These are phyloP conservation scores for Avena atlantica DNA, from an alignment of 176 grass and related monocot genomes.

Conservation along the genomic window DNA sequence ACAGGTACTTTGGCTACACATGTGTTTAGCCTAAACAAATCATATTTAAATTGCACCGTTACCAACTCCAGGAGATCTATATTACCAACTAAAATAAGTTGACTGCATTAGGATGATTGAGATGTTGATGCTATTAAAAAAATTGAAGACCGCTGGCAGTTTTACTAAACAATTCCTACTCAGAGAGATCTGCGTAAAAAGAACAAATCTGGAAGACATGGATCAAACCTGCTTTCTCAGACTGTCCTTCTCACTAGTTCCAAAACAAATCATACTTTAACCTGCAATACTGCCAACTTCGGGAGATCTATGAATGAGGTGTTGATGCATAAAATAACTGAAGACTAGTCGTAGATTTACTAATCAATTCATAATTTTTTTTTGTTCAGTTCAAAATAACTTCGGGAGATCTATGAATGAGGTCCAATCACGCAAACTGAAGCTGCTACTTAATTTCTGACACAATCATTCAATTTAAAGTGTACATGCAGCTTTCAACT, in stretches of 20 bases:
- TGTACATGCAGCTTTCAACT: neutral
- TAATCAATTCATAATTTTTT: neutral
- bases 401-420: too few species aligned
- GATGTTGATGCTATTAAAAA: neutral
- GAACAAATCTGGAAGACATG: neutral
- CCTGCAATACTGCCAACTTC: too few species aligned
- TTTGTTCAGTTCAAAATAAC: neutral
- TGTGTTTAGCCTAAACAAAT: constrained; percentile 8
- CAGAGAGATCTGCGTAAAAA: neutral
- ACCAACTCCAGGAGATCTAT: neutral
- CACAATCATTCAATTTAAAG: neutral
- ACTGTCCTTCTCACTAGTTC: neutral
- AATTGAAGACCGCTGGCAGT: neutral
- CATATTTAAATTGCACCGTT: neutral
- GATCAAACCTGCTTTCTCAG: too few species aligned
- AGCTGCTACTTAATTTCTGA: neutral
- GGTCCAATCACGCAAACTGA: neutral
- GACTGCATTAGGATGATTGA: neutral
- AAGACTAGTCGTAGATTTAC: neutral
- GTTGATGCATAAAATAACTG: neutral
- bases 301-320: neutral
- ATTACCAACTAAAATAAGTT: neutral
- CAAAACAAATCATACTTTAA: too few species aligned
- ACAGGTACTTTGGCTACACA: neutral
- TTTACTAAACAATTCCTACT: neutral